These are phyloP conservation scores for Hyaloperonospora arabidopsidis DNA, from an alignment of 352 stramenopile species.

Conservation along the genomic window DNA sequence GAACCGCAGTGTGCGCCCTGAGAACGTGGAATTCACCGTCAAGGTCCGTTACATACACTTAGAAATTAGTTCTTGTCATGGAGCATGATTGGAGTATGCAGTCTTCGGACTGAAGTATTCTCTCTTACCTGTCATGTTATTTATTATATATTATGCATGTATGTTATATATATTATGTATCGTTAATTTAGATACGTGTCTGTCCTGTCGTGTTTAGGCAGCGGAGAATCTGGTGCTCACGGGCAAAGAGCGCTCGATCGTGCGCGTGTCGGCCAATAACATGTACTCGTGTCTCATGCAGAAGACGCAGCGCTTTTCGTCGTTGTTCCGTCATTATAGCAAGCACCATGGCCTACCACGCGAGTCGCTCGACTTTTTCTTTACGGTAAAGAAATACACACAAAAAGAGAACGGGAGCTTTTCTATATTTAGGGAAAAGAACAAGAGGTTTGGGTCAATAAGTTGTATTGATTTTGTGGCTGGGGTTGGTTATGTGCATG, in stretches of 20 bases:
- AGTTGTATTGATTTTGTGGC: neutral
- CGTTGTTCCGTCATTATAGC: slow-evolving; percentile 96
- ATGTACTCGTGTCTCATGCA: slow-evolving; percentile 96
- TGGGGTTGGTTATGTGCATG: neutral
- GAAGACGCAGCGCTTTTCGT: slow-evolving; percentile 96
- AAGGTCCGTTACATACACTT: slow-evolving; percentile 53
- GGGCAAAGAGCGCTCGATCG: slow-evolving; percentile 74
- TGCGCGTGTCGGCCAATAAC: slow-evolving; percentile 79
- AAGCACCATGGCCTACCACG: slow-evolving; percentile 96
- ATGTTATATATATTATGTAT: too few species aligned
- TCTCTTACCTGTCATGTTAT: too few species aligned
- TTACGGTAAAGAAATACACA: slow-evolving; percentile 67
- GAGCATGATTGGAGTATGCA: too few species aligned
- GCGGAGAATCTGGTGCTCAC: slow-evolving; percentile 69
- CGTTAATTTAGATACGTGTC: too few species aligned
- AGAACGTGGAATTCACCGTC: slow-evolving; percentile 96
- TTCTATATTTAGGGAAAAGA: too few species aligned
- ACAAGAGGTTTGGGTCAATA: neutral
- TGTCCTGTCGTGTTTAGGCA: neutral
- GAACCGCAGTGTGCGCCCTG: slow-evolving; percentile 76
- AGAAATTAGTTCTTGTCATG: too few species aligned
- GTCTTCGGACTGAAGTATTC: too few species aligned
- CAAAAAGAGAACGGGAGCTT: too few species aligned
- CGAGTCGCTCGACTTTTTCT: slow-evolving; percentile 97
- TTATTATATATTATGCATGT: too few species aligned